These are phyloP conservation scores for Fusarium nanum DNA, from an alignment of 2,329 filamentous ascomycete species.

Conservation along the genomic window DNA sequence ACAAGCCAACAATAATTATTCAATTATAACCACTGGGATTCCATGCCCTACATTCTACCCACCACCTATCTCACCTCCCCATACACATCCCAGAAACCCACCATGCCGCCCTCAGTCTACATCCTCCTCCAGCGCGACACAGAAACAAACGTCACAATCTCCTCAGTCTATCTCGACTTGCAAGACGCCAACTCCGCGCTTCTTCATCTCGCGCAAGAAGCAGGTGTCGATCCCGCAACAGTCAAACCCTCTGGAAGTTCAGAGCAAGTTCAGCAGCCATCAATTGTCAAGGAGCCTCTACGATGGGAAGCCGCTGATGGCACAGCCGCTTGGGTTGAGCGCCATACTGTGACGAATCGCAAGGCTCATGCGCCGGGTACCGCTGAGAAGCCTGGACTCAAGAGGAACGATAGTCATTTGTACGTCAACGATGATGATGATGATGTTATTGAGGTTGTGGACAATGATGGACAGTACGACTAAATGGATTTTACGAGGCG, in stretches of 20 bases:
- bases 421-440: slow-evolving; percentile 47
- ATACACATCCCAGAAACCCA: slow-evolving; percentile 19
- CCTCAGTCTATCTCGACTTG: slow-evolving; percentile 50
- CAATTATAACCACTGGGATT: not conserved
- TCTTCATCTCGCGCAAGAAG: slow-evolving; percentile 45
- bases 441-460: slow-evolving; percentile 44
- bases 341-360: slow-evolving; percentile 46
- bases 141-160: slow-evolving; percentile 42
- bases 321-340: slow-evolving; percentile 53
- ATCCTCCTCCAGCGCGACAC: slow-evolving; percentile 50
- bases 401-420: slow-evolving; percentile 44
- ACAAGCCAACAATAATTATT: not conserved
- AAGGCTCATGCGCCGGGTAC: slow-evolving; percentile 21
- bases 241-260: slow-evolving; percentile 30
- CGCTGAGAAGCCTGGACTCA: slow-evolving; percentile 21
- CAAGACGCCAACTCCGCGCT: slow-evolving; percentile 53
- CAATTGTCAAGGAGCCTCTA: slow-evolving; percentile 44
- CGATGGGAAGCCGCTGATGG: slow-evolving; percentile 54
- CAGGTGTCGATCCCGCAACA: slow-evolving; percentile 39
- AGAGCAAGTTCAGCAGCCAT: slow-evolving; percentile 3
- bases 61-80: slow-evolving; percentile 22
- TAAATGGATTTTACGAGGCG: slow-evolving; percentile 5
- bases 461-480: slow-evolving; percentile 44
- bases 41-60: slow-evolving; percentile 19
- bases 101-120: slow-evolving; percentile 49